Conservation (phyloP, 2,329 filamentous ascomycete genomes). For the Colletotrichum sp. region DNA sequence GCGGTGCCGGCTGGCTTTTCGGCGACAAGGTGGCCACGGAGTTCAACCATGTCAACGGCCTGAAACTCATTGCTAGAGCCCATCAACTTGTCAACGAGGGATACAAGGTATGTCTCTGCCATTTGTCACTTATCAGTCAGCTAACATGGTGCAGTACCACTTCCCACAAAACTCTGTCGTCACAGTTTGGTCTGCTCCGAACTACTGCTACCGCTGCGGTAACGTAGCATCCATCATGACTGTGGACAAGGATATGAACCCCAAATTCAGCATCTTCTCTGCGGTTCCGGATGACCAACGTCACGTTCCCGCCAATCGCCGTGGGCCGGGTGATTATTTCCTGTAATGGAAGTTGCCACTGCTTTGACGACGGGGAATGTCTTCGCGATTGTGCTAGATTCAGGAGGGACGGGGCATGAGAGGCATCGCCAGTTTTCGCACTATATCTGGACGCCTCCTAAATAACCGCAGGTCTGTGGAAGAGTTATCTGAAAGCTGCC, state of each 20-base stretch:
- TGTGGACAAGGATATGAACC: conserved; percentile 81
- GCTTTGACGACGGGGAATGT: background rate
- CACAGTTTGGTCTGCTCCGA: conserved; percentile 97
- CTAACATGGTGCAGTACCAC: conserved; percentile 69
- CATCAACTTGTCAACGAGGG: conserved; percentile 98
- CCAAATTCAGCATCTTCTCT: conserved; percentile 91
- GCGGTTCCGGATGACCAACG: conserved; percentile 87
- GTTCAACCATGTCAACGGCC: conserved; percentile 95
- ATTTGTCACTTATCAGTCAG: conserved; percentile 21
- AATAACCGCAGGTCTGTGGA: background rate
- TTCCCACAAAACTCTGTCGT: conserved; percentile 95
- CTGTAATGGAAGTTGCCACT: conserved; percentile 44
- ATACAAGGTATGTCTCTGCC: conserved; percentile 73
- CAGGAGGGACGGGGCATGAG: background rate
- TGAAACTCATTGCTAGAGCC: conserved; percentile 95
- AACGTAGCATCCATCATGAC: conserved; percentile 98
- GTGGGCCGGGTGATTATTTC: conserved; percentile 75
- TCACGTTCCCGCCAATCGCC: conserved; percentile 75
- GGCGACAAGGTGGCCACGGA: conserved; percentile 97
- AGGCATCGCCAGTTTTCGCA: background rate
- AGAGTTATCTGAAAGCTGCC: background rate
- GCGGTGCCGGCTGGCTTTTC: conserved; percentile 97
- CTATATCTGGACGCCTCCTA: background rate
- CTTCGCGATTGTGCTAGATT: background rate
- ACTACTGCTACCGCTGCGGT: conserved; percentile 93